A percentile compares a stretch with the other conserved stretches of the same genome.
These are phyloP conservation scores for Dendrostoma leiphaemia DNA, from an alignment of 2,329 filamentous ascomycete species.

Conservation along the genomic window DNA sequence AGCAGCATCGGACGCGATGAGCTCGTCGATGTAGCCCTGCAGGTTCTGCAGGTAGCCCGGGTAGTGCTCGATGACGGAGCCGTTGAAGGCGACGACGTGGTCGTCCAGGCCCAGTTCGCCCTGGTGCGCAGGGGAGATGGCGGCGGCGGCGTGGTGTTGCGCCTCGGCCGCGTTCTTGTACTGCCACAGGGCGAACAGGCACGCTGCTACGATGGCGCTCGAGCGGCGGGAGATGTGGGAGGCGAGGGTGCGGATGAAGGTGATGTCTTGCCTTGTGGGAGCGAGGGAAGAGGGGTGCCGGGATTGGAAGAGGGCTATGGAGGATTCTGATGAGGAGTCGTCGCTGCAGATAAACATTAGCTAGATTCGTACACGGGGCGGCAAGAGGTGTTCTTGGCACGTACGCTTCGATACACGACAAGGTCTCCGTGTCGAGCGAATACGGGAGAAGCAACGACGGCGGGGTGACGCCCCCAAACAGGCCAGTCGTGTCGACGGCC, in stretches of 20 bases:
- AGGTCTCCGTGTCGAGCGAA: constrained; percentile 58
- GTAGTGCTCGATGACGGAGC: constrained; percentile 77
- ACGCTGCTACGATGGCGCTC: constrained; percentile 57
- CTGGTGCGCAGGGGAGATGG: constrained; percentile 34
- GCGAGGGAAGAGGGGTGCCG: constrained; percentile 45
- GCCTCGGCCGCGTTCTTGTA: constrained; percentile 50
- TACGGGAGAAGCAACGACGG: constrained; percentile 51
- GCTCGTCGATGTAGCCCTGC: constrained; percentile 61
- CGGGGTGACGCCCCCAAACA: constrained; percentile 57
- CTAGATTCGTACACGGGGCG: neutral
- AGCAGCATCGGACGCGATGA: too few species aligned
- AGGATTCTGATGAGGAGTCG: constrained; percentile 37
- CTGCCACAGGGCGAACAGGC: constrained; percentile 58
- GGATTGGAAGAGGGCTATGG: constrained; percentile 46
- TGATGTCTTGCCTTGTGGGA: constrained; percentile 46
- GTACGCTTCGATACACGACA: constrained; percentile 58
- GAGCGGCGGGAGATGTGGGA: constrained; percentile 56
- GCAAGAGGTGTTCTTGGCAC: constrained; percentile 25
- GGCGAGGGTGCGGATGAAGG: constrained; percentile 51
- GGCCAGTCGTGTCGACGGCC: constrained; percentile 51
- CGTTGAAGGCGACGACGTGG: constrained; percentile 73
- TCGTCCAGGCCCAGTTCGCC: constrained; percentile 35
- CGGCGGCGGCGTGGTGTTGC: constrained; percentile 33
- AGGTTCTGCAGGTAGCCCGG: constrained; percentile 62
- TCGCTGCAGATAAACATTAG: constrained; percentile 38